Evolutionary conservation across 352 stramenopile genomes (phyloP), one percentile per base, ranked within the genome.

Genomic region (Plasmopara muralis): DNA sequence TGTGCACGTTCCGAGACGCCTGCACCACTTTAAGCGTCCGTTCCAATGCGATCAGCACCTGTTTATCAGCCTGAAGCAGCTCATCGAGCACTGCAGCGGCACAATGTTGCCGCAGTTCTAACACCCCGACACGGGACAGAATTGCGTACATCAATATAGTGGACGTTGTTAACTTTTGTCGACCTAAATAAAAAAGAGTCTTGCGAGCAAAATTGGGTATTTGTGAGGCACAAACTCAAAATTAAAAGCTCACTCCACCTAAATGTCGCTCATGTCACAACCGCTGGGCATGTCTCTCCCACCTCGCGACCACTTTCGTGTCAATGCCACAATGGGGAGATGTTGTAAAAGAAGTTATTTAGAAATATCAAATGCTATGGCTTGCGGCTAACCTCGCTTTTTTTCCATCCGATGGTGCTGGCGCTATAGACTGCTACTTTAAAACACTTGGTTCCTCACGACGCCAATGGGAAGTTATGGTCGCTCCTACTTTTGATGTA

Each of bases 331-430:
- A n/a, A n/a, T n/a, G n/a, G n/a, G n/a, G n/a, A n/a, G n/a, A n/a
- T n/a, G n/a, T n/a, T n/a, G n/a, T n/a, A n/a, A n/a, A n/a, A n/a
- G n/a, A n/a, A n/a, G n/a, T n/a, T n/a, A 76, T 20, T 50, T 70
- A 7, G 64, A 79, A 14, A 68, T 95, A 18, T 61, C 93, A 16
- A 51, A 65, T 12, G 77, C 75, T 28, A 72, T 97, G 62, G 73
- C 68, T 12, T 93, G 85, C 62, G 91, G 89, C 28, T 97, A 97
- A 65, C 91, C 91, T 47, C 86, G 91, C 50, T 97, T 97, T 71
- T 89, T 97, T 43, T 91, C 58, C 86, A 97, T 54, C 84, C 83
- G 28, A 63, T 89, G 39, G 81, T 97, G 28, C 57, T 83, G 37
- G 56, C 78, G 64, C 76, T 97, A 12, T 53, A 68, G 35, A 52